phyloP scores from a whole-genome alignment of 352 stramenopile species.

The Globisporangium viniferum region DNA sequence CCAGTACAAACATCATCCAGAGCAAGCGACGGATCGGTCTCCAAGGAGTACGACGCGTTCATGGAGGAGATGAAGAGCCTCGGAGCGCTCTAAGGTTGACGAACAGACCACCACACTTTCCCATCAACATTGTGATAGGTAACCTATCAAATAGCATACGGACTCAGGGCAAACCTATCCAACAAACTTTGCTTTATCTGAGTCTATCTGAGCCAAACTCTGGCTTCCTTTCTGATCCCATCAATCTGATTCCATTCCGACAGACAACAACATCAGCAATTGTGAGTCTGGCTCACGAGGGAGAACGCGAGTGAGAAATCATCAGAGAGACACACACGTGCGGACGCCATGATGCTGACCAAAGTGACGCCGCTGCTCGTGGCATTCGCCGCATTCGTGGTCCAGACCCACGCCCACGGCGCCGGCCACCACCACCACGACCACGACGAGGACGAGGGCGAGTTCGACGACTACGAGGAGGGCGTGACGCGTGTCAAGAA shows the following conservation, averaged over 20 bases:
- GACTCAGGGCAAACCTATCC: neutral
- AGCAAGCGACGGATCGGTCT: constrained; percentile 24
- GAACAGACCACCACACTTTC: neutral
- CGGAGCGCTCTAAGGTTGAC: constrained; percentile 6
- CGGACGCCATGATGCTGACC: neutral
- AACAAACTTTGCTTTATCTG: neutral
- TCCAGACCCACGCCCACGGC: neutral
- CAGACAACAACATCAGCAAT: neutral
- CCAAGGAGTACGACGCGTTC: constrained; percentile 65
- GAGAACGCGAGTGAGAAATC: neutral
- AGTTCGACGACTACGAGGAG: constrained; percentile 1
- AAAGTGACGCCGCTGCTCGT: neutral
- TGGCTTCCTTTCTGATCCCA: neutral
- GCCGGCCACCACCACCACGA: neutral
- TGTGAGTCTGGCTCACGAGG: neutral
- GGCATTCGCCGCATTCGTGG: neutral
- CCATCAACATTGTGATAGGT: neutral
- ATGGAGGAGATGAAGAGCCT: constrained; percentile 61
- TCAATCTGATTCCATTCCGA: neutral
- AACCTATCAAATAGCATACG: neutral
- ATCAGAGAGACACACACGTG: neutral
- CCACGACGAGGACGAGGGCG: neutral
- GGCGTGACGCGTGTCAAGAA: neutral
- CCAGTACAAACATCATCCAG: neutral
- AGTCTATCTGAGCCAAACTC: neutral